phyloP scores from a whole-genome alignment of 305 asterid species.

The Withania somnifera region DNA sequence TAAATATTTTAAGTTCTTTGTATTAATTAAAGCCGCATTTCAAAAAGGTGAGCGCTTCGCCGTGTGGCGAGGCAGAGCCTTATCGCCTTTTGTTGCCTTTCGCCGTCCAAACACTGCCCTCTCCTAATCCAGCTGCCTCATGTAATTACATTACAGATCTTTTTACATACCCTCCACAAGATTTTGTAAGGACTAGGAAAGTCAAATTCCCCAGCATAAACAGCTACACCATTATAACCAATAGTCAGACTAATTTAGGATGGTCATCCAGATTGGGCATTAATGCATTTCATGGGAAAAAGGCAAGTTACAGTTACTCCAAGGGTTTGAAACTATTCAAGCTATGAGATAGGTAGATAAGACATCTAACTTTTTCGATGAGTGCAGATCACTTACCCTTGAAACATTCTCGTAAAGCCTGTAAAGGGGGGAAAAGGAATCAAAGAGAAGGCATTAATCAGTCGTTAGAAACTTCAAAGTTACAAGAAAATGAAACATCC shows the following conservation, averaged over 20 bases:
- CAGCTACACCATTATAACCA: background rate
- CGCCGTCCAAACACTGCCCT: no score
- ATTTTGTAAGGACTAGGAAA: background rate
- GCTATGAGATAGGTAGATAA: background rate
- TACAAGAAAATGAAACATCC: background rate
- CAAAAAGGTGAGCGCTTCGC: no score
- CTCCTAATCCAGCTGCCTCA: background rate
- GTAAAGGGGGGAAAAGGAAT: conserved; percentile 9
- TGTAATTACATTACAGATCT: background rate
- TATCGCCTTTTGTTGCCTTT: no score
- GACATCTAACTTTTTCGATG: background rate
- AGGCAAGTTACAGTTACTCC: background rate
- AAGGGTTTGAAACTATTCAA: background rate
- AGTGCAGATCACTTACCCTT: conserved; percentile 35
- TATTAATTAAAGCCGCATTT: no score
- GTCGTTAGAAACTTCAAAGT: conserved; percentile 3
- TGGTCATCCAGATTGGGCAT: background rate
- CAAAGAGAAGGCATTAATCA: conserved; percentile 16
- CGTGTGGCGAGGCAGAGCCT: no score
- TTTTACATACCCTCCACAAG: background rate
- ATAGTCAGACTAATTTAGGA: background rate
- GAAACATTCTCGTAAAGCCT: conserved; percentile 64
- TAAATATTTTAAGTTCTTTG: no score
- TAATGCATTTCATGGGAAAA: background rate
- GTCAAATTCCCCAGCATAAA: background rate